Base-by-base conservation (phyloP, 2,329 filamentous ascomycete genomes). In the Talaromyces sp. region DNA sequence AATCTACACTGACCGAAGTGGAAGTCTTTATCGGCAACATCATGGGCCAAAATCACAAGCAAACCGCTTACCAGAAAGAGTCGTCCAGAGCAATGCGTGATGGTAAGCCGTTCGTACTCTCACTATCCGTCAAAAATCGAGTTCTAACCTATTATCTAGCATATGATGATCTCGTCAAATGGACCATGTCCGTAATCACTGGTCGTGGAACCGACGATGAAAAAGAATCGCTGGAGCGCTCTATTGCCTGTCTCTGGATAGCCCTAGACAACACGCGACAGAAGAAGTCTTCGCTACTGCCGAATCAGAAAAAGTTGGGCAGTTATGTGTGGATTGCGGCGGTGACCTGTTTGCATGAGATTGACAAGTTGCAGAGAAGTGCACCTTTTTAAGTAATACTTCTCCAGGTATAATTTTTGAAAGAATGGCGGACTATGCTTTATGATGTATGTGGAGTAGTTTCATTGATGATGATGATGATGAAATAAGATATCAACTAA, bases 1-100 rank as follows among this genome's bases (percentile, higher is more conserved):
- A 66, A 73, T 74, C 54, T 81, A 76, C 71, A 78, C 81, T 67
- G 70, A 79, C 4, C 73, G 84, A 86, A 70, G 74, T 81, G 7
- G 85, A 86, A 73, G 84, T 85, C 52, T 86, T 88, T 71, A 80
- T 83, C 35, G 86, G 86, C 33, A 83, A 80, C 60, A 86, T 88
- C 67, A 78, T 87, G 52, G 71, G 71, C 10, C 68, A 70, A 7
- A 69, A 67, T 39, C 66, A 70, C 49, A 71, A 72, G 33, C 67
- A 69, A 57, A 67, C 54, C 9, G 67, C 60, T 43, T 63, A 68
- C 14, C 70, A 73, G 22, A 71, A 70, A 60, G 71, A 73, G 35
- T 54, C 63, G 5, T 70, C 70, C 5, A 69, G 68, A n/a, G 58
- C 45, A 8, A 72, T 73, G 70, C 66, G 68, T 49, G 68, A 71